Evolutionary conservation across 1,284 basidiomycete genomes (phyloP).

Genomic region (Polyporus tsugae): DNA sequence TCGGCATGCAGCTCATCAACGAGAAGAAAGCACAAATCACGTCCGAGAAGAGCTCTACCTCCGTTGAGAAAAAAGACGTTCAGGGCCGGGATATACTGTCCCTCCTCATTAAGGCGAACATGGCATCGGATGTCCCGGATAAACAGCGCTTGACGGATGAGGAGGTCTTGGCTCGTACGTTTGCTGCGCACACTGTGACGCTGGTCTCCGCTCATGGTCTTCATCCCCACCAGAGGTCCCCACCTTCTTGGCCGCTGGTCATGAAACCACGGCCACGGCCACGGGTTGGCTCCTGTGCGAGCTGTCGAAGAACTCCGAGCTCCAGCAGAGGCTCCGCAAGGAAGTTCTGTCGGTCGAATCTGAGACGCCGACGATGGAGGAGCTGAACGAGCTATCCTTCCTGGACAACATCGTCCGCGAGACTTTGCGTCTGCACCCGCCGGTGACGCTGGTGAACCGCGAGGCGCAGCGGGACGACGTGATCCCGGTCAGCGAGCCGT

Average conservation of each 20-base stretch:
- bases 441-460: constrained; percentile 64
- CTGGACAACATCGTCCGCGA: constrained; percentile 77
- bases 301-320: constrained; percentile 58
- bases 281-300: constrained; percentile 72
- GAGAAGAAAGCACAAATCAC: constrained; percentile 35
- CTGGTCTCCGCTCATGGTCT: background rate
- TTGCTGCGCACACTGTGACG: background rate
- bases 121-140: constrained; percentile 52
- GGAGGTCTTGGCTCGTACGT: constrained; percentile 63
- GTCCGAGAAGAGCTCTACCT: constrained; percentile 30
- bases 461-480: constrained; percentile 58
- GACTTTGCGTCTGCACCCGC: constrained; percentile 68
- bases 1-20: constrained; percentile 42
- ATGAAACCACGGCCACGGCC: constrained; percentile 64
- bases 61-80: constrained; percentile 35
- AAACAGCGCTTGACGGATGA: constrained; percentile 58
- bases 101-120: constrained; percentile 55
- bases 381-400: constrained; percentile 64
- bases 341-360: constrained; percentile 61
- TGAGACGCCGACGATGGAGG: constrained; percentile 59
- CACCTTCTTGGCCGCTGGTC: constrained; percentile 40
- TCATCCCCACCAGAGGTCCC: constrained; percentile 11
- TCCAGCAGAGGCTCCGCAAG: constrained; percentile 72
- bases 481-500: constrained; percentile 47
- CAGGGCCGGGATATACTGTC: constrained; percentile 43